Conservation (phyloP, 2,329 filamentous ascomycete species). For the Penicillium digitatum region DNA sequence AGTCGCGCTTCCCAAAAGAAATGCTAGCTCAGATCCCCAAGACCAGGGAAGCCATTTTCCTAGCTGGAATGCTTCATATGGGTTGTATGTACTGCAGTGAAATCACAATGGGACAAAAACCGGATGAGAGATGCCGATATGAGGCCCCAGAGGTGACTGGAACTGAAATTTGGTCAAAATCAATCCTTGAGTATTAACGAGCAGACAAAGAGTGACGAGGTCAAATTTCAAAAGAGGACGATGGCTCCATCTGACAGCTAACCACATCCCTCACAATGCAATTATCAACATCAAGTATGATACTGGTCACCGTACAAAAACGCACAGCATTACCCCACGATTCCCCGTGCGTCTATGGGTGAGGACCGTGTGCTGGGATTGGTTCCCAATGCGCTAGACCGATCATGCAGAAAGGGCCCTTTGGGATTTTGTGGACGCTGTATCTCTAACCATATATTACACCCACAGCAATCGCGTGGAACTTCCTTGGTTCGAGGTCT, state of each 20-base stretch:
- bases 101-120: background rate
- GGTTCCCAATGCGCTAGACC: conserved; percentile 7
- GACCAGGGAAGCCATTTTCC: conserved; percentile 35
- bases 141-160: background rate
- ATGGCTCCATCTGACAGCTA: background rate
- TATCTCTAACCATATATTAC: conserved; percentile 16
- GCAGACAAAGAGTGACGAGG: too few relatives aligned
- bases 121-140: background rate
- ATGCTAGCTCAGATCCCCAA: conserved; percentile 35
- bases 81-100: conserved; percentile 40
- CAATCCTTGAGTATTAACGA: too few relatives aligned
- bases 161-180: background rate
- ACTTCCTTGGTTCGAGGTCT: conserved; percentile 20
- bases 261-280: background rate
- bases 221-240: too few relatives aligned
- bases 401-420: conserved; percentile 19
- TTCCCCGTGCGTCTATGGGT: conserved; percentile 11
- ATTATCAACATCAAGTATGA: background rate
- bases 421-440: conserved; percentile 14
- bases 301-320: background rate
- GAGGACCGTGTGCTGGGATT: conserved; percentile 10
- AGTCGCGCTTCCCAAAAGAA: conserved; percentile 32
- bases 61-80: conserved; percentile 43
- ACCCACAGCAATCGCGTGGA: conserved; percentile 15
- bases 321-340: too few relatives aligned